phyloP scores from a whole-genome alignment of 306 rosid species.

The Inga leiocalycina region DNA sequence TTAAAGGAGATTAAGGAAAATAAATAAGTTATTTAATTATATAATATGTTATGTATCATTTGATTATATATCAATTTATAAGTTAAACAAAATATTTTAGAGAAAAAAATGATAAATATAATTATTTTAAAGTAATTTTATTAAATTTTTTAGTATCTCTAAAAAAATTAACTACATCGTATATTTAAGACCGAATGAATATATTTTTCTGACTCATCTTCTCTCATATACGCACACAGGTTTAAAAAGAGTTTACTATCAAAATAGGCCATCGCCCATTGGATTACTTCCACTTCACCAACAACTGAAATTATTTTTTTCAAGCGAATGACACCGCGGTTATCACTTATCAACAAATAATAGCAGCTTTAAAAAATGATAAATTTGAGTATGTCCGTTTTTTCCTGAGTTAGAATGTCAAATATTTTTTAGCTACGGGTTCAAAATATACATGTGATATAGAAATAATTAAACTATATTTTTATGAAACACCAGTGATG shows the following conservation, averaged over 20 bases:
- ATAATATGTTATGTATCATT: no score
- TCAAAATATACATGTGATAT: background rate
- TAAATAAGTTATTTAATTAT: no score
- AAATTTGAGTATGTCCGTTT: background rate
- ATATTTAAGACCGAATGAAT: fast-evolving
- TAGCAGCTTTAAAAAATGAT: background rate
- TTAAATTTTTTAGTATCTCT: no score
- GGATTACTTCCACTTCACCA: background rate
- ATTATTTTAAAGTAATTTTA: no score
- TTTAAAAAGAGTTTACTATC: background rate
- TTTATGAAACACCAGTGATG: no score
- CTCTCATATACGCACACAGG: background rate
- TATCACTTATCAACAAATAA: background rate
- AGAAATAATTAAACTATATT: background rate
- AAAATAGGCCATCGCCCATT: background rate
- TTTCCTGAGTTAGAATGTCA: no score
- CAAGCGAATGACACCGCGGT: background rate
- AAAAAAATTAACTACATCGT: no score
- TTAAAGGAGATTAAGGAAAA: no score
- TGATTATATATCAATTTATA: no score
- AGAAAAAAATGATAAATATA: no score
- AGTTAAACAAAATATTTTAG: no score
- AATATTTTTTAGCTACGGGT: background rate
- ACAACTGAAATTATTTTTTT: background rate
- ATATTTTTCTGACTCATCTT: no score